Evolutionary conservation across 2,329 filamentous ascomycete genomes (phyloP), one percentile per base, ranked within the genome.

Genomic region (Exophiala mesophila): DNA sequence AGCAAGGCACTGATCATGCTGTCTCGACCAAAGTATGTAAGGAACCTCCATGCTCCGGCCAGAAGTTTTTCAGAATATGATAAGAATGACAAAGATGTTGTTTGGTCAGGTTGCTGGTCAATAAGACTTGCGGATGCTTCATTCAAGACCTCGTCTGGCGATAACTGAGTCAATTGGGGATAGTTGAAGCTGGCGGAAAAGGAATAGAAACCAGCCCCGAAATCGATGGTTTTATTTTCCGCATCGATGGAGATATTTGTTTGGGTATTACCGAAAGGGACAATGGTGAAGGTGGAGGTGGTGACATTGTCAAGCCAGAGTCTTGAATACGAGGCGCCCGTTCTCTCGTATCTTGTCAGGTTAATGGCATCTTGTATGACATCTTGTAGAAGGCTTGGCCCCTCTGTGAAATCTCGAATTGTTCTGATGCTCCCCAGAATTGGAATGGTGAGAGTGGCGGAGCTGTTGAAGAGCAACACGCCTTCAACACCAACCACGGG

Each of bases 11-110:
- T 68, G 28, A 83, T 79, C 68, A 82, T 78, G 47, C 72, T 78
- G 54, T 84, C 79, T 8, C 79, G 71, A 0, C 78, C 79, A 60
- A 83, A 83, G 54, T 83, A 83, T 0, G 79, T 83, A 32, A 83
- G 59, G 52, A 82, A 83, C 1, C 78, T 65, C 80, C 78, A 83
- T 3, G 76, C 77, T 8, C 79, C 79, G 2, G 80, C 79, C 2
- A 81, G 64, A 0, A 83, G 64, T 50, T 83, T 83, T 21, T 77
- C 65, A 0, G 68, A 74, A 50, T 82, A 83, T 0, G 80, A 82
- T 3, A 83, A 63, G 59, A 83, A 83, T 0, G 77, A 76, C 0
- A 83, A 60, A 0, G 77, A 76, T 1, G 65, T 66, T 1, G 71
- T 68, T 39, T 76, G 67, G 28, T 68, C 69, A 0, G 67, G 59